Percentiles rank a stretch among this genome's conserved stretches.
Evolutionary conservation across 441 rosid species (phyloP).

Genomic region (Gossypium schwendimanii): DNA sequence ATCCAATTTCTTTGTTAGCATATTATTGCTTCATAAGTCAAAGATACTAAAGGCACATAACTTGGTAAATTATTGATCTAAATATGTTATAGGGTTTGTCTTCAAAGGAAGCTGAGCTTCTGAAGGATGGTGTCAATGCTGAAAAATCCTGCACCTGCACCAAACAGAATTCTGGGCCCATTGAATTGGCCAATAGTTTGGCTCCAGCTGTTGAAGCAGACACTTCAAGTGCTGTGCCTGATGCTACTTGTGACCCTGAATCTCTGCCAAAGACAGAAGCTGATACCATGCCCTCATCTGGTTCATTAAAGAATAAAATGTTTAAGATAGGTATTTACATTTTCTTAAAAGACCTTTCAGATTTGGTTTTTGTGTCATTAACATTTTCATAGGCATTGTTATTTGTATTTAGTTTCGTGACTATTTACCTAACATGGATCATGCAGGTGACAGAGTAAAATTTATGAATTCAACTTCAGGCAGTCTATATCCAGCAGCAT

Average conservation of each 20-base stretch:
- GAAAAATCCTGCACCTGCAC: conserved; percentile 48
- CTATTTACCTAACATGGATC: conserved; percentile 19
- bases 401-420: conserved; percentile 19
- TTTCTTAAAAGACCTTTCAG: conserved; percentile 9
- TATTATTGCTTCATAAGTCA: neutral
- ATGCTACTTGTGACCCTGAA: conserved; percentile 41
- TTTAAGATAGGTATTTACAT: conserved; percentile 50
- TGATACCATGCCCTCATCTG: conserved; percentile 44
- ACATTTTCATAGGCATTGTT: neutral
- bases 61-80: conserved; percentile 18
- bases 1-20: neutral
- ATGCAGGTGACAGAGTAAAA: conserved; percentile 75
- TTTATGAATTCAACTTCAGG: conserved; percentile 39
- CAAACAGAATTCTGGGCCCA: conserved; percentile 35
- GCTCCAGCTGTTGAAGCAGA: conserved; percentile 49
- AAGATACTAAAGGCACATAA: conserved; percentile 12
- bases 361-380: conserved; percentile 4
- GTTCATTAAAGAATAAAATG: conserved; percentile 38
- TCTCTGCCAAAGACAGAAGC: conserved; percentile 50
- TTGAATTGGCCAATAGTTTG: conserved; percentile 37
- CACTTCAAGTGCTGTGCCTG: conserved; percentile 40
- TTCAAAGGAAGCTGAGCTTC: conserved; percentile 68
- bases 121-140: conserved; percentile 54
- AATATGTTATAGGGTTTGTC: conserved; percentile 56
- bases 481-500: conserved; percentile 36